Evolutionary conservation across 176 grass and related monocot genomes (phyloP), one percentile per base, ranked within the genome.

Genomic region (Musa acuminata): DNA sequence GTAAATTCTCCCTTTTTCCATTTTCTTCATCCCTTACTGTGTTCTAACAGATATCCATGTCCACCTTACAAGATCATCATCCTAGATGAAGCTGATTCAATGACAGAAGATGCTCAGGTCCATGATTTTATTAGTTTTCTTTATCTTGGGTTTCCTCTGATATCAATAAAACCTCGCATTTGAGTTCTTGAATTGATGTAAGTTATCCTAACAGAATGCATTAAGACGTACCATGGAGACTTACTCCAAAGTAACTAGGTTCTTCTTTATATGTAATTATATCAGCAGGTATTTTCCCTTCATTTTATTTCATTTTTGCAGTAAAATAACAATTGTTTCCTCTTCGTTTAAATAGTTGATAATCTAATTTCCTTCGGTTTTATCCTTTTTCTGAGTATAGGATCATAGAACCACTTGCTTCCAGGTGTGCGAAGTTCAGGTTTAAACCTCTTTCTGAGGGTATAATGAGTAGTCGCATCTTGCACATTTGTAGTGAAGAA

Each of bases 71-170:
- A 98, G 81, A 94, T 98, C 79, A 94, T 98, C 76, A 91, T 98
- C 83, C 86, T 98, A 29, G 95, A 98, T 82, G 95, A 98, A 87
- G 95, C 95, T 72, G 95, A 98, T 91, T 98, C 95, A 3, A 94
- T 98, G 95, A 98, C 95, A 62, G 95, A 98, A 87, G 95, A 98
- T 89, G 95, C 95, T 67, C 95, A 98, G 85, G 95, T 98, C 86
- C 17, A 81, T 79, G 81, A 60, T 19, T 19, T 25, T 67, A 77
- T 69, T 60, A 10, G 59, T 35, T 67, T 64, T 82, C 43, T 58
- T 79, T 16, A 64, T 77, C 77, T 53, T 69, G 65, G n/a, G 27
- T 70, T 79, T 72, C 43, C 83, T 23, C 69, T 62, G 9, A 78
- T 51, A 26, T 77, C 49, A 78, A 21, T 75, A 65, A 6, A 66